phyloP scores from a whole-genome alignment of 352 stramenopile genomes.

The Phytopythium aichiense region DNA sequence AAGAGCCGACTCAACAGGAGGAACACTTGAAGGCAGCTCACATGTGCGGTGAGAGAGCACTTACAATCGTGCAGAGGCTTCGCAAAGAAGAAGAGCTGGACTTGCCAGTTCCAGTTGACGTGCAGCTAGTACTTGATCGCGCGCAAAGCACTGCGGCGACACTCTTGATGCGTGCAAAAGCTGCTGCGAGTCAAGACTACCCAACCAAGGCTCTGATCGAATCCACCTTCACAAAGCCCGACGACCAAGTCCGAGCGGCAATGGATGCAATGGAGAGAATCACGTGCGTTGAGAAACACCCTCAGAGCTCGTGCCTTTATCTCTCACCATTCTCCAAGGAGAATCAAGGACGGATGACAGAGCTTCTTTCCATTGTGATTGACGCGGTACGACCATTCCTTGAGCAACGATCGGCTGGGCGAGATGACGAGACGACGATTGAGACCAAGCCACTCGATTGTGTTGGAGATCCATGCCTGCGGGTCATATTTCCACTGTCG shows the following conservation, averaged over 20 bases:
- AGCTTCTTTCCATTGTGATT: constrained; percentile 35
- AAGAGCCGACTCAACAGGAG: constrained; percentile 16
- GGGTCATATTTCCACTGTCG: constrained; percentile 19
- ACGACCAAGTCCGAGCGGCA: constrained; percentile 31
- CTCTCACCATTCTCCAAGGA: background rate
- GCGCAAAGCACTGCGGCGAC: constrained; percentile 37
- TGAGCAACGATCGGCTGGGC: constrained; percentile 4
- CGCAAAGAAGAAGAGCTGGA: constrained; percentile 79
- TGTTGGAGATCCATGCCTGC: background rate
- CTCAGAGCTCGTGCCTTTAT: background rate
- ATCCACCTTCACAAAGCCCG: constrained; percentile 12
- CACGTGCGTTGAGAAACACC: constrained; percentile 5
- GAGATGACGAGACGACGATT: background rate
- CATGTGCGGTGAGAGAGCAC: constrained; percentile 39
- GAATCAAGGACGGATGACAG: constrained; percentile 2
- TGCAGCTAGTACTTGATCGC: constrained; percentile 28
- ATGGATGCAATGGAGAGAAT: constrained; percentile 30
- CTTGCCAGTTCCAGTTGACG: constrained; percentile 39
- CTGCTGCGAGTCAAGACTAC: constrained; percentile 11
- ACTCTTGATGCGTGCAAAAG: constrained; percentile 27
- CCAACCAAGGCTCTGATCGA: constrained; percentile 31
- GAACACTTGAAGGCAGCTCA: constrained; percentile 30
- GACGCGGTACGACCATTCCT: constrained; percentile 28
- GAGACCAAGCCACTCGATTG: background rate
- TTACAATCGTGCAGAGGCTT: constrained; percentile 34